phyloP scores from a whole-genome alignment of 108 stramenopile genomes.

The Fragilariopsis cylindrus region DNA sequence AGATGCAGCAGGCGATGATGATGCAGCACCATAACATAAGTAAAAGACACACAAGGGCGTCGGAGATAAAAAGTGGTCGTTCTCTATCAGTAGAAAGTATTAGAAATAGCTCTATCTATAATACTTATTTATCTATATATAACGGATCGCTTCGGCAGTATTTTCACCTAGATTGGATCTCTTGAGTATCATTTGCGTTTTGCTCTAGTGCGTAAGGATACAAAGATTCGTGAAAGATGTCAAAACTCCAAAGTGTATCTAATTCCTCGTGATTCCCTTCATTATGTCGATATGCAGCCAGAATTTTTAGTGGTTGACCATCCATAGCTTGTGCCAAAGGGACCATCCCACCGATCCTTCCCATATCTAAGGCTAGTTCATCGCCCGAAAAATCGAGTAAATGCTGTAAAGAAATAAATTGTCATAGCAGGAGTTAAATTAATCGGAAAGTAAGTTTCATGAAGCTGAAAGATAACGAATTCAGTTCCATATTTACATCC shows the following conservation, averaged over 20 bases:
- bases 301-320: conserved; percentile 63
- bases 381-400: neutral
- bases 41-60: neutral
- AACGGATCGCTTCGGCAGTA: neutral
- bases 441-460: conserved; percentile 45
- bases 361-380: conserved; percentile 13
- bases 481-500: too few relatives aligned
- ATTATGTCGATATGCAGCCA: conserved; percentile 25
- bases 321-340: conserved; percentile 39
- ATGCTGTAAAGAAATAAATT: neutral
- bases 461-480: conserved; percentile 48
- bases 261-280: neutral
- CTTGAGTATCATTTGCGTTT: too few relatives aligned
- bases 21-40: conserved; percentile 12
- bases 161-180: conserved; percentile 6
- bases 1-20: conserved; percentile 1
- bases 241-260: conserved; percentile 16
- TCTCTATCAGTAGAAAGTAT: too few relatives aligned
- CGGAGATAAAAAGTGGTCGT: too few relatives aligned
- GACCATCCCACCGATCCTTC: conserved; percentile 41
- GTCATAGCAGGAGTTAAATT: conserved; percentile 25
- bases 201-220: neutral
- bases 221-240: conserved; percentile 15
- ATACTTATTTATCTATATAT: neutral
- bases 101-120: too few relatives aligned